Conservation (phyloP, 2,329 filamentous ascomycete species). For the Corinectria fuckeliana region DNA sequence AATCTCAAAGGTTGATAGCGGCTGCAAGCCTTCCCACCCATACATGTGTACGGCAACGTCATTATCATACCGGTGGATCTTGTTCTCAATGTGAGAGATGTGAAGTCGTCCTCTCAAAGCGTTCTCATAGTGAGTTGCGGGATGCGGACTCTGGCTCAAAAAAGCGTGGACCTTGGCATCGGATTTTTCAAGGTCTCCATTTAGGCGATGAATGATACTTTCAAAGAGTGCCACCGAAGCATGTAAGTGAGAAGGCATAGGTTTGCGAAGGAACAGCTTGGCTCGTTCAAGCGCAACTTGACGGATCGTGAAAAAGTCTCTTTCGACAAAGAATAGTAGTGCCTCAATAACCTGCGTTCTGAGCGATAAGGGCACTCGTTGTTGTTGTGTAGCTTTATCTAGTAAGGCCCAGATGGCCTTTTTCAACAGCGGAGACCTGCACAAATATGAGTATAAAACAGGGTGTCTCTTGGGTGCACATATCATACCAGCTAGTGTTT, state of each 20-base stretch:
- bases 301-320: conserved; percentile 39
- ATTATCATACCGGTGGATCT: conserved; percentile 41
- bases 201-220: conserved; percentile 40
- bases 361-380: conserved; percentile 21
- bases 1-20: conserved; percentile 41
- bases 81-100: conserved; percentile 45
- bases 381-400: conserved; percentile 20
- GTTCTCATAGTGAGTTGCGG: conserved; percentile 36
- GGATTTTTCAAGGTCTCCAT: conserved; percentile 36
- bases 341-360: conserved; percentile 36
- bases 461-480: rapidly evolving
- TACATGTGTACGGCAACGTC: conserved; percentile 42
- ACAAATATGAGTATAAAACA: neutral
- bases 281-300: conserved; percentile 35
- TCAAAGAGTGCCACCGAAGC: conserved; percentile 41
- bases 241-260: conserved; percentile 43
- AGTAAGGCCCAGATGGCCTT: conserved; percentile 38
- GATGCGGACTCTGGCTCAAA: conserved; percentile 18
- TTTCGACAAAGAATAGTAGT: conserved; percentile 41
- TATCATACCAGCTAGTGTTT: conserved; percentile 38
- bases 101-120: conserved; percentile 42
- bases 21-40: conserved; percentile 38
- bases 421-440: conserved; percentile 36
- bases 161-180: conserved; percentile 37
- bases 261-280: conserved; percentile 31